Evolutionary conservation across 352 stramenopile genomes (phyloP), one percentile per base, ranked within the genome.

Genomic region (Phytophthora macrochlamydospora): DNA sequence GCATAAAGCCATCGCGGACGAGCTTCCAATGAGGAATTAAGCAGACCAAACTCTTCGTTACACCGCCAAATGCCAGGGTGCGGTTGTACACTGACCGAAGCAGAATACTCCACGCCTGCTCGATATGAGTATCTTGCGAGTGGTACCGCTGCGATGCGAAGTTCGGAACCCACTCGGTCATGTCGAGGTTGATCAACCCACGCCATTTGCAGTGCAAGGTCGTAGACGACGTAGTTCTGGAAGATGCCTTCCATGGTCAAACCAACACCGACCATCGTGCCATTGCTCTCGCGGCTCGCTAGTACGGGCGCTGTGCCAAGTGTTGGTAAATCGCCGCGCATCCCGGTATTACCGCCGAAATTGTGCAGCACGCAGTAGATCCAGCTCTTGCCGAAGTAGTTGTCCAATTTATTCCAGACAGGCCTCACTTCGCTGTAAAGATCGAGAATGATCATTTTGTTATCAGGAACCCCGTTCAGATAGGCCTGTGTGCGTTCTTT

Each of bases 361-460:
- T 95, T 95, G 62, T 93, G 87, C 7, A 95, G 68, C 29, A 95
- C 82, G 44, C 87, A 93, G 62, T 92, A 95, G 56, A 95, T 90
- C 83, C 85, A 95, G 62, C 76, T 81, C 62, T 91, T 91, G 72
- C 85, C 83, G 71, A 90, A 92, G 62, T 90, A 92, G 56, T 91
- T 91, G 43, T 89, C 80, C 71, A 83, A 84, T 46, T 83, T 82
- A 62, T 82, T 78, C 87, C 87, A 91, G 38, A 92, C 79, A 5
- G 85, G 83, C 8, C 69, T 56, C 18, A 87, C 85, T 62, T 95
- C 87, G 32, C 83, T 93, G 71, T 93, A 93, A 14, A 95, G 59
- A 58, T 95, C 87, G 3, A 95, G 56, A 44, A 95, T 92, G 63
- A 95, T 87, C 74, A 91, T 79, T 42, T 85, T 78, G 62, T 87